These are phyloP conservation scores for Backusella macrospora DNA, from an alignment of 192 early-diverging fungal genomes.

Conservation along the genomic window DNA sequence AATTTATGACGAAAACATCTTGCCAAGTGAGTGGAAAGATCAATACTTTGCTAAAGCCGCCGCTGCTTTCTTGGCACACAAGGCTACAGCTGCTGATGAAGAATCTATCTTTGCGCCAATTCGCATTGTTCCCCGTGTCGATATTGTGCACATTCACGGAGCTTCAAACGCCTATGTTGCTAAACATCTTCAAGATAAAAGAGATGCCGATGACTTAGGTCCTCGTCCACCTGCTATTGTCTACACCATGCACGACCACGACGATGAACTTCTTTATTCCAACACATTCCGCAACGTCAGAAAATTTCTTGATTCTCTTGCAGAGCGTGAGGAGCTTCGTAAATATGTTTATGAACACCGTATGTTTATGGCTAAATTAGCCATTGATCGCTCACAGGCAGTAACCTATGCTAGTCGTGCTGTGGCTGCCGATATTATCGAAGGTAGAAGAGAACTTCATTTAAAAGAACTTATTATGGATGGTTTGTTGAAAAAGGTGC, in stretches of 20 bases:
- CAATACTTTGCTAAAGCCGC: slow-evolving; percentile 61
- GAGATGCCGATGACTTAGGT: slow-evolving; percentile 33
- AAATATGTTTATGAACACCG: slow-evolving; percentile 51
- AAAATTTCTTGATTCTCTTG: slow-evolving; percentile 51
- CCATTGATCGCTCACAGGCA: slow-evolving; percentile 50
- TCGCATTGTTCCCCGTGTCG: slow-evolving; percentile 33
- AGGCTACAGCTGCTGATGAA: slow-evolving; percentile 46
- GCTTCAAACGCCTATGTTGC: slow-evolving; percentile 56
- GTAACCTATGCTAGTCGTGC: slow-evolving; percentile 52
- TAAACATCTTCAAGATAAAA: slow-evolving; percentile 45
- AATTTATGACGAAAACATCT: slow-evolving; percentile 49
- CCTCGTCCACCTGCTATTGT: slow-evolving; percentile 53
- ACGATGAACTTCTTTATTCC: slow-evolving; percentile 57
- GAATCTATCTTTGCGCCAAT: slow-evolving; percentile 51
- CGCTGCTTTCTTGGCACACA: slow-evolving; percentile 53
- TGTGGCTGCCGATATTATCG: slow-evolving; percentile 57
- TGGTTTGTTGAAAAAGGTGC: slow-evolving; percentile 50
- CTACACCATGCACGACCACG: slow-evolving; percentile 62
- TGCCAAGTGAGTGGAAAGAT: slow-evolving; percentile 60
- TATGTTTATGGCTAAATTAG: slow-evolving; percentile 53
- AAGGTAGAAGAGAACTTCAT: slow-evolving; percentile 53
- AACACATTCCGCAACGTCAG: slow-evolving; percentile 48
- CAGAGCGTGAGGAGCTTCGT: slow-evolving; percentile 32
- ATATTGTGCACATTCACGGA: slow-evolving; percentile 61
- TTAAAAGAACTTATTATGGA: slow-evolving; percentile 59